These are phyloP conservation scores for Margaritispora aquatica DNA, from an alignment of 495 filamentous ascomycete genomes.

Conservation along the genomic window DNA sequence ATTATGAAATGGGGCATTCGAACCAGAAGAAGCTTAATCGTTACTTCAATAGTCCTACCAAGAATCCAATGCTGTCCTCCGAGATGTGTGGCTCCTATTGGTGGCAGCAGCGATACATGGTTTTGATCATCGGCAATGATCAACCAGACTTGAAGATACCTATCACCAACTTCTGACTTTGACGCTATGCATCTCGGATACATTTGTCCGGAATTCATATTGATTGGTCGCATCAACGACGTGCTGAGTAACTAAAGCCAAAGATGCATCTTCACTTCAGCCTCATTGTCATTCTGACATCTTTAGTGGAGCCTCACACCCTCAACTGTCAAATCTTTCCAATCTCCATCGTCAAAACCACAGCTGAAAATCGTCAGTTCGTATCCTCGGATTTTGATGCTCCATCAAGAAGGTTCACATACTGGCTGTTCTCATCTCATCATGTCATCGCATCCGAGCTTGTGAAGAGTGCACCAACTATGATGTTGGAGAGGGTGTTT, in stretches of 20 bases:
- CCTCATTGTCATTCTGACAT: not conserved
- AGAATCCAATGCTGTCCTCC: too few relatives aligned
- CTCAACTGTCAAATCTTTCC: too few relatives aligned
- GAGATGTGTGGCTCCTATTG: too few relatives aligned
- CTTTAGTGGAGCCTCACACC: too few relatives aligned
- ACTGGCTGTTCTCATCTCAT: not conserved
- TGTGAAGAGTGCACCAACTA: not conserved
- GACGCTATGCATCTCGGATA: too few relatives aligned
- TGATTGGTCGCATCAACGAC: not conserved
- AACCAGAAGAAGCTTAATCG: too few relatives aligned
- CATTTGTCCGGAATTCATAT: too few relatives aligned
- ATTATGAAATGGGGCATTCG: too few relatives aligned
- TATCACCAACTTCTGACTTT: too few relatives aligned
- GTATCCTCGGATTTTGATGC: not conserved
- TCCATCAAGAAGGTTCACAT: not conserved
- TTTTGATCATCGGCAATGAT: not conserved
- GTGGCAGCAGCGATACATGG: too few relatives aligned
- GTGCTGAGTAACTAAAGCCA: not conserved
- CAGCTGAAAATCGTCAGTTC: not conserved
- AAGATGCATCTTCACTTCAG: not conserved
- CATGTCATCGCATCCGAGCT: not conserved
- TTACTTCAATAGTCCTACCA: too few relatives aligned
- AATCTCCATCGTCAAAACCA: not conserved
- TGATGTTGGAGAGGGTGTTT: not conserved
- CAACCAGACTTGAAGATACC: not conserved